A percentile compares a stretch with the other conserved stretches of the same genome.
phyloP scores from a whole-genome alignment of 2,329 filamentous ascomycete genomes.

The Cryphonectria radicalis region DNA sequence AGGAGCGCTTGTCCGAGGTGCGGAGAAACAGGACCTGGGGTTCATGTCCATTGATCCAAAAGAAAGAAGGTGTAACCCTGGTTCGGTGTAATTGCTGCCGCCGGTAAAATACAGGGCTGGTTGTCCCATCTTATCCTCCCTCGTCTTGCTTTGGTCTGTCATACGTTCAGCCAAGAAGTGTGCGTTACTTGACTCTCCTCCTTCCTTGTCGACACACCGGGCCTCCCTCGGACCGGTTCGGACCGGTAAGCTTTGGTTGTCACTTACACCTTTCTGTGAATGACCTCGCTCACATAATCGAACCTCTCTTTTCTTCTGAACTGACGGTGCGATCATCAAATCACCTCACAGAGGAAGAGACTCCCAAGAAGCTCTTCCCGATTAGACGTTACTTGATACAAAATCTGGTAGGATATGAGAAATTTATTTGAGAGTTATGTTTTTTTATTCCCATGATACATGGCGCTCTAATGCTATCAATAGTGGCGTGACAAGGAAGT shows the following conservation, averaged over 20 bases:
- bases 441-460: background rate
- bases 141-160: background rate
- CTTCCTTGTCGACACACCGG: background rate
- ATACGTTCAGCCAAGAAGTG: background rate
- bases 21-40: constrained; percentile 20
- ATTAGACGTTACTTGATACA: background rate
- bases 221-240: background rate
- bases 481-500: background rate
- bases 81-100: constrained; percentile 25
- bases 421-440: background rate
- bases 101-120: background rate
- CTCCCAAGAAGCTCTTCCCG: background rate
- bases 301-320: background rate
- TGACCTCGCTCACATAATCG: background rate
- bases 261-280: background rate
- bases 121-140: background rate
- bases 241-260: background rate
- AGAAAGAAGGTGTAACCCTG: background rate
- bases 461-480: constrained; percentile 8
- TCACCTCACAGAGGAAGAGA: background rate
- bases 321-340: background rate
- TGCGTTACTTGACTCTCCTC: no score
- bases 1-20: constrained; percentile 21
- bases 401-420: background rate
- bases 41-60: constrained; percentile 8